These are phyloP conservation scores for Juglanconis oblonga DNA, from an alignment of 2,329 filamentous ascomycete genomes.

Conservation along the genomic window DNA sequence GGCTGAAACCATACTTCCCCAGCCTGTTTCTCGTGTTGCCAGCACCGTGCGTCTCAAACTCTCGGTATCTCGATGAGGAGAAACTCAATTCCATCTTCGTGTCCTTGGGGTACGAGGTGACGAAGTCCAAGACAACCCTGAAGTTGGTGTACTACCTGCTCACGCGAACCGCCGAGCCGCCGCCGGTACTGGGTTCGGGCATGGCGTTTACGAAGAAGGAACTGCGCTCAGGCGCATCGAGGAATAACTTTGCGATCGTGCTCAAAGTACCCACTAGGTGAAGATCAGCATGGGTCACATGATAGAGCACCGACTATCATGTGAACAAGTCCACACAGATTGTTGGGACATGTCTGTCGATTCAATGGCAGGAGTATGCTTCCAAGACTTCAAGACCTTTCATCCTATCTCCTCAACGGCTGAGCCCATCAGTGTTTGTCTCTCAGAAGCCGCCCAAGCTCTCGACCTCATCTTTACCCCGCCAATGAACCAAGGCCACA, in stretches of 20 bases:
- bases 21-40: slow-evolving; percentile 87
- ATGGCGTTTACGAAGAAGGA: slow-evolving; percentile 67
- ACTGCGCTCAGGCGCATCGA: slow-evolving; percentile 67
- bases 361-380: neutral
- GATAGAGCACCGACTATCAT: neutral
- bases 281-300: neutral
- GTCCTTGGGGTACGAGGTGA: slow-evolving; percentile 67
- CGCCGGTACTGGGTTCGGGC: slow-evolving; percentile 17
- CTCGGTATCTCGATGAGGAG: slow-evolving; percentile 77
- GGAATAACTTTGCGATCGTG: slow-evolving; percentile 90
- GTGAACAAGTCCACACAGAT: neutral
- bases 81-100: slow-evolving; percentile 71
- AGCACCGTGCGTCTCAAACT: slow-evolving; percentile 83
- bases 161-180: slow-evolving; percentile 41
- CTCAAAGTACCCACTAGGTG: slow-evolving; percentile 37
- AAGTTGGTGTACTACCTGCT: slow-evolving; percentile 93
- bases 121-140: slow-evolving; percentile 68
- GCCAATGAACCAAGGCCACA: neutral
- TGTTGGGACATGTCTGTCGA: neutral
- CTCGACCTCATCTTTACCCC: neutral
- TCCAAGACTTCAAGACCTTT: neutral
- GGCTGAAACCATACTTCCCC: slow-evolving; percentile 45
- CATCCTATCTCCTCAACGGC: neutral
- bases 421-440: neutral
- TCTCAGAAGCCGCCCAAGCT: neutral